Evolutionary conservation across 148 eudicot species (phyloP).

Genomic region (Vaccinium darrowii): DNA sequence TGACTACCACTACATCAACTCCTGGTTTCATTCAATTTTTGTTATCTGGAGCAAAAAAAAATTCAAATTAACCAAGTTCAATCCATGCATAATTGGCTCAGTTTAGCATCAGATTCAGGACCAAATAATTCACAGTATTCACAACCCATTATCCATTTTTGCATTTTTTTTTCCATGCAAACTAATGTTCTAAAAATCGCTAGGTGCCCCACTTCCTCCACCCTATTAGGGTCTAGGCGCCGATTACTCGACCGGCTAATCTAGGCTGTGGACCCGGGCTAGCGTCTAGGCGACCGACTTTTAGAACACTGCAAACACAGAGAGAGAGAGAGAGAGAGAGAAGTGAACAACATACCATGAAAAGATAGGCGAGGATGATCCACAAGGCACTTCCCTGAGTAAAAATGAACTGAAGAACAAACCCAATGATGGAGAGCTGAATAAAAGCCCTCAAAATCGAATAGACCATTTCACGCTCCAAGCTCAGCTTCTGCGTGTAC

Average conservation of each 20-base stretch:
- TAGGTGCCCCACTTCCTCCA: too few species aligned
- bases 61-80: not conserved
- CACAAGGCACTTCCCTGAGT: conserved; percentile 48
- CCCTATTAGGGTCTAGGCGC: too few species aligned
- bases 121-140: not conserved
- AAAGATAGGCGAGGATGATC: conserved; percentile 87
- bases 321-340: not conserved
- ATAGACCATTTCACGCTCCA: conserved; percentile 69
- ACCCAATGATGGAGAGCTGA: conserved; percentile 81
- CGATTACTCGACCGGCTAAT: too few species aligned
- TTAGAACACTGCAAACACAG: too few species aligned
- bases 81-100: not conserved
- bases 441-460: conserved; percentile 69
- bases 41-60: not conserved
- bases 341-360: conserved; percentile 56
- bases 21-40: not conserved
- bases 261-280: too few species aligned
- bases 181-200: too few species aligned
- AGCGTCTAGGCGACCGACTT: too few species aligned
- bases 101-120: not conserved
- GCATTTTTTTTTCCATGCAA: too few species aligned
- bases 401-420: conserved; percentile 90
- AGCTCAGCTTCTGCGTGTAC: conserved; percentile 52
- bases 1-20: not conserved
- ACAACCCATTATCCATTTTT: not conserved